Percentiles rank a stretch among this genome's conserved stretches.
These are phyloP conservation scores for Ensete glaucum DNA, from an alignment of 176 grass and related monocot genomes.

Conservation along the genomic window DNA sequence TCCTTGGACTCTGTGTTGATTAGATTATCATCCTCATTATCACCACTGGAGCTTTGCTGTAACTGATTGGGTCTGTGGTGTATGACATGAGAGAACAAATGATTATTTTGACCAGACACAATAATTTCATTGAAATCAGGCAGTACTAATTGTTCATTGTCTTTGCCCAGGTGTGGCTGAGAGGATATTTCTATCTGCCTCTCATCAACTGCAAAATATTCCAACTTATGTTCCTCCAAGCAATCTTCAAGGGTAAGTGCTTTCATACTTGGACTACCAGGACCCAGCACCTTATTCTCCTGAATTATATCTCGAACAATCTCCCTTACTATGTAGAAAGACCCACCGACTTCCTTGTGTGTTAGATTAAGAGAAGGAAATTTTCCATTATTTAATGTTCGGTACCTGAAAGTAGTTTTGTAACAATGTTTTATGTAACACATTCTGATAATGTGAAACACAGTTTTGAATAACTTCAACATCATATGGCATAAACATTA, in stretches of 20 bases:
- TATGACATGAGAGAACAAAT: constrained; percentile 6
- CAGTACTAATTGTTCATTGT: background rate
- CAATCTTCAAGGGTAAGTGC: constrained; percentile 52
- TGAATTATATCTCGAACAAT: constrained; percentile 94
- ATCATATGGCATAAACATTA: background rate
- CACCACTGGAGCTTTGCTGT: constrained; percentile 21
- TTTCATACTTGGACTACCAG: constrained; percentile 62
- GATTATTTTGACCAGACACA: constrained; percentile 21
- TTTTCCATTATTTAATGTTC: constrained; percentile 50
- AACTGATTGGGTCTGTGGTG: constrained; percentile 19
- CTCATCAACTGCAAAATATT: constrained; percentile 15
- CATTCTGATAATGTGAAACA: background rate
- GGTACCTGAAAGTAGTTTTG: constrained; percentile 38
- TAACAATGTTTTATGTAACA: background rate
- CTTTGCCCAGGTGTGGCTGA: background rate
- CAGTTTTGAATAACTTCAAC: background rate
- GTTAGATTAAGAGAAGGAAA: constrained; percentile 93
- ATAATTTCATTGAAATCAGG: constrained; percentile 12
- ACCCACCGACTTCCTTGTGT: constrained; percentile 94
- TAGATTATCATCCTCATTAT: constrained; percentile 20
- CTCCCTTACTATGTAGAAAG: constrained; percentile 89
- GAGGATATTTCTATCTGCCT: constrained; percentile 22
- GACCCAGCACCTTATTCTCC: constrained; percentile 82
- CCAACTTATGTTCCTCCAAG: constrained; percentile 7
- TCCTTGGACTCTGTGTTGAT: constrained; percentile 12